A percentile compares a stretch with the other conserved stretches of the same genome.
Evolutionary conservation across 2,329 filamentous ascomycete species (phyloP).

Genomic region (Gaeumannomyces sp.): DNA sequence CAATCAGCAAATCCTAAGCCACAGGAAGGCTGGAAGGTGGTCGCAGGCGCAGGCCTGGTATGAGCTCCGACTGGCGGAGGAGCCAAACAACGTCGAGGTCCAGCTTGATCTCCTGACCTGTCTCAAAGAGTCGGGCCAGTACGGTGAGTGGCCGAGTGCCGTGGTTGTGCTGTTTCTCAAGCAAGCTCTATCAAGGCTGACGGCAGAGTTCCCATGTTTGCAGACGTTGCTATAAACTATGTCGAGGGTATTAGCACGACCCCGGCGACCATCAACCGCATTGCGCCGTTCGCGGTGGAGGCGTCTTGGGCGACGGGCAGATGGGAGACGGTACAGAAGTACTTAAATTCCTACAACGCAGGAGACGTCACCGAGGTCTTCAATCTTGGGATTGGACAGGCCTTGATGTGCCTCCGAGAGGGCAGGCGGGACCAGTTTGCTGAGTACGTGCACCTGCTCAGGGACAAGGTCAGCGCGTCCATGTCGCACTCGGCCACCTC

Average conservation of each 20-base stretch:
- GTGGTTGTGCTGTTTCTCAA: not conserved
- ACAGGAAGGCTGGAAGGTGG: constrained; percentile 90
- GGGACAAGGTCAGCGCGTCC: constrained; percentile 63
- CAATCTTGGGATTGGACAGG: constrained; percentile 71
- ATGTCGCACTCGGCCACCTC: constrained; percentile 72
- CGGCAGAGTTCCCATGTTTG: constrained; percentile 18
- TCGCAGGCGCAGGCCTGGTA: constrained; percentile 96
- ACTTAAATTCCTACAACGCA: constrained; percentile 48
- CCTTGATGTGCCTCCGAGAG: constrained; percentile 54
- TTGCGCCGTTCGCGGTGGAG: constrained; percentile 81
- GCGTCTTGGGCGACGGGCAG: constrained; percentile 85
- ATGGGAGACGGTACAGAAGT: constrained; percentile 69
- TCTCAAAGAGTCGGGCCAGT: constrained; percentile 89
- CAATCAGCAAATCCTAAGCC: constrained; percentile 86
- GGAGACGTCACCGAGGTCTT: constrained; percentile 59
- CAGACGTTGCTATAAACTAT: constrained; percentile 82
- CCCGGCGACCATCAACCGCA: constrained; percentile 46
- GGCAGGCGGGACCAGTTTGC: constrained; percentile 46
- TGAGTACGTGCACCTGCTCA: constrained; percentile 54
- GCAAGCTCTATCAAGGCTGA: not conserved
- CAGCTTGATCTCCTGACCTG: constrained; percentile 83
- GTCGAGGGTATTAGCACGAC: constrained; percentile 67
- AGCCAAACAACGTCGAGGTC: constrained; percentile 68
- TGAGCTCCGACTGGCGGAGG: constrained; percentile 77
- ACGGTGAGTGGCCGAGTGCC: constrained; percentile 50